Base-by-base conservation (phyloP, 23 red algal species). In the Chondrus crispus region DNA sequence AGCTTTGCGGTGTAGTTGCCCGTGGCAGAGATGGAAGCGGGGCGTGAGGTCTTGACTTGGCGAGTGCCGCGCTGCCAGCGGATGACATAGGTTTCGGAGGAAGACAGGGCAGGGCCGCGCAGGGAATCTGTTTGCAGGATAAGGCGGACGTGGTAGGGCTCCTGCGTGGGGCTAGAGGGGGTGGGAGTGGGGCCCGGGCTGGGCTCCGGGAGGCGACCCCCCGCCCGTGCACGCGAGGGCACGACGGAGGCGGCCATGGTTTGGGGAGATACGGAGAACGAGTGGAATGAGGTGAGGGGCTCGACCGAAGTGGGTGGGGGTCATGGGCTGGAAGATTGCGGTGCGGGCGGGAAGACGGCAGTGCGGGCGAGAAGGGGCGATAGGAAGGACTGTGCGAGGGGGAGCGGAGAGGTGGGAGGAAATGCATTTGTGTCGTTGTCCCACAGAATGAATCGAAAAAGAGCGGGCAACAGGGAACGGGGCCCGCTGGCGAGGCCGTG, bases 21-120 rank as follows among this genome's bases (percentile, higher is more conserved):
- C 3, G 87, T 46, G 13, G 68, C 26, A 19, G 68, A 46, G 36
- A 90, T 53, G 72, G 87, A 80, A 3, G 64, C 49, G 1, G 87
- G 71, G 46, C 71, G 51, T 9, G 72, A 80, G 57, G 51, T 10
- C 35, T 90, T 90, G 39, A 69, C 87, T 53, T 40, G 28, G 41
- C 80, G 78, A 37, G 50, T 53, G n/a, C 71, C 87, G 19, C 87
- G 87, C 69, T 80, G 35, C 87, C 87, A 90, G 7, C 69, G 70
- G 74, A 90, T 68, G 60, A 78, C 78, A 53, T 90, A 90, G 24
- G 53, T 49, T n/a, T 47, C 50, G 18, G 87, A 73, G 30, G 70
- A 53, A 22, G 87, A 69, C 46, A 69, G 72, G 36, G 64, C 48
- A 66, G 64, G 63, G 62, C 84, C 84, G 41, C 45, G 64, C 19